A percentile compares a stretch with the other conserved stretches of the same genome.
Evolutionary conservation across 2,329 filamentous ascomycete genomes (phyloP).

Genomic region (Phaeosphaeria sp.): DNA sequence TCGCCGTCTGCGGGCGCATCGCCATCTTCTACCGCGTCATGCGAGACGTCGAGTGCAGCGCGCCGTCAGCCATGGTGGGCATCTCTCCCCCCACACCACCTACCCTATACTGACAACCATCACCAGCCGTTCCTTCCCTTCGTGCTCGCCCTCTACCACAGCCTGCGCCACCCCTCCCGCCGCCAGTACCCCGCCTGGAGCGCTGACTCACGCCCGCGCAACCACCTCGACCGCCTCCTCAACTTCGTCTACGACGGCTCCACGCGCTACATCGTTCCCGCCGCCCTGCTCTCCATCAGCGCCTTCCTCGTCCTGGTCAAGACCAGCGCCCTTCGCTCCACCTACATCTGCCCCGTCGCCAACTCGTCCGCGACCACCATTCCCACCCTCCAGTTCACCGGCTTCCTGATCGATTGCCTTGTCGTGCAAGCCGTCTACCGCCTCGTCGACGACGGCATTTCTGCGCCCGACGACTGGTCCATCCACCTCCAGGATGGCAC

Average conservation of each 20-base stretch:
- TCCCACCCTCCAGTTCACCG: slow-evolving; percentile 39
- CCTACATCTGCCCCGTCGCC: slow-evolving; percentile 41
- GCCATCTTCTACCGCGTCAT: slow-evolving; percentile 38
- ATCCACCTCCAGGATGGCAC: slow-evolving; percentile 36
- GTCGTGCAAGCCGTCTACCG: slow-evolving; percentile 32
- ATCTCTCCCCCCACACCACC: neutral
- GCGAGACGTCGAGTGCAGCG: slow-evolving; percentile 41
- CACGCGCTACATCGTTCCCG: slow-evolving; percentile 43
- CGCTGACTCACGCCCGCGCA: slow-evolving; percentile 27
- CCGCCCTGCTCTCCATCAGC: slow-evolving; percentile 38
- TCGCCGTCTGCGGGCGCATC: slow-evolving; percentile 41
- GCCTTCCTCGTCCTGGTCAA: slow-evolving; percentile 39
- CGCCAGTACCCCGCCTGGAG: slow-evolving; percentile 39
- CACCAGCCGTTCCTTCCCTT: slow-evolving; percentile 40
- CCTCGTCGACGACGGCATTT: slow-evolving; percentile 36
- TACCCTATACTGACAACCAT: slow-evolving; percentile 14
- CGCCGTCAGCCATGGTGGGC: slow-evolving; percentile 34
- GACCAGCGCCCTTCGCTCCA: slow-evolving; percentile 37
- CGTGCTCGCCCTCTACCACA: slow-evolving; percentile 41
- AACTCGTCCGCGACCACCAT: slow-evolving; percentile 32
- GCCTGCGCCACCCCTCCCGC: slow-evolving; percentile 31
- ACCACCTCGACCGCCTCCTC: slow-evolving; percentile 32
- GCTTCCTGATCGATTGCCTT: slow-evolving; percentile 38
- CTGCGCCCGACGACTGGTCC: slow-evolving; percentile 28
- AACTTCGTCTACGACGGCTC: slow-evolving; percentile 35